phyloP scores from a whole-genome alignment of 345 rosid genomes.

The Ricinus communis region DNA sequence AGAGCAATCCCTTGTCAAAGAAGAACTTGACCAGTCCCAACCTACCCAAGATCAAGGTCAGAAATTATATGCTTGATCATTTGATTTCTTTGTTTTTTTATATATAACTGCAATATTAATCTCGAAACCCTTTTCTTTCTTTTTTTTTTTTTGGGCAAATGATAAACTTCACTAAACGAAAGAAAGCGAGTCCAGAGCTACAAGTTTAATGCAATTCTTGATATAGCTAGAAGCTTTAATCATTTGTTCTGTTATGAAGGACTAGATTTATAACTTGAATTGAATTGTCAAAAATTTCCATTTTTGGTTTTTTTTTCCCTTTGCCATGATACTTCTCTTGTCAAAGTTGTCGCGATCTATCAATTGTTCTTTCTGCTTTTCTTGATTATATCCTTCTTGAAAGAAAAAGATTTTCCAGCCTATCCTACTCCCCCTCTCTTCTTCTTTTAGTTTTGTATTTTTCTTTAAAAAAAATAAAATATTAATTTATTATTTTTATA shows the following conservation, averaged over 20 bases:
- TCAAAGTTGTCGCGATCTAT: constrained; percentile 11
- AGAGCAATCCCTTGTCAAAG: constrained; percentile 11
- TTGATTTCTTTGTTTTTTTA: too few relatives aligned
- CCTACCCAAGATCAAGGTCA: constrained; percentile 21
- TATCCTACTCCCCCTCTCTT: too few relatives aligned
- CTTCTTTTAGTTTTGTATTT: too few relatives aligned
- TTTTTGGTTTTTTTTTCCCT: neutral
- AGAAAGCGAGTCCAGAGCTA: too few relatives aligned
- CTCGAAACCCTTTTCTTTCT: neutral
- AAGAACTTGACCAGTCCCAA: constrained; percentile 13
- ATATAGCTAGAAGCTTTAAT: neutral
- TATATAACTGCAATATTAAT: neutral
- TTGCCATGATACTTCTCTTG: neutral
- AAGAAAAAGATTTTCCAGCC: too few relatives aligned
- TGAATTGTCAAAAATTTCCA: neutral
- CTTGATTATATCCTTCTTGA: neutral
- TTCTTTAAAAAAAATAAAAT: too few relatives aligned
- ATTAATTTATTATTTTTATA: too few relatives aligned
- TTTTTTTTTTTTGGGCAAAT: neutral
- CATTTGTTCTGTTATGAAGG: neutral
- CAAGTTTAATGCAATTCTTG: too few relatives aligned
- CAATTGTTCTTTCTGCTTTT: neutral
- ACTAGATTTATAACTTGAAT: neutral
- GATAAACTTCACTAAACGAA: too few relatives aligned
- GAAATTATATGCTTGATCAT: too few relatives aligned